Evolutionary conservation across 768 basidiomycete genomes (phyloP).

Genomic region (Serendipita sp.): DNA sequence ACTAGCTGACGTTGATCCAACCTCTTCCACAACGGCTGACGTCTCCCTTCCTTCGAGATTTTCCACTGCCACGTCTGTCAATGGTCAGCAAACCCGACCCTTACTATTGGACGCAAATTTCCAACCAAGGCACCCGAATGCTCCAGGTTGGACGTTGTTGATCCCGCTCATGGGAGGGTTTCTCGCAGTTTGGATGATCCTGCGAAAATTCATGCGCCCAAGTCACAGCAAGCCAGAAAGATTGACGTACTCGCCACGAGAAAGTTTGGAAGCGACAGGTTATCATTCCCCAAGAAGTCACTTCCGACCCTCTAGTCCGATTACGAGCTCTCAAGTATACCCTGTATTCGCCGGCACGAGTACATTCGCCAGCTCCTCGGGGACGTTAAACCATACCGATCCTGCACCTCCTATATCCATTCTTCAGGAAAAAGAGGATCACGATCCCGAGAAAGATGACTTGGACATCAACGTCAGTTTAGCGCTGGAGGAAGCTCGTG

Average conservation of each 20-base stretch:
- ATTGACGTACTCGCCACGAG: background rate
- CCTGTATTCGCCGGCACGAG: background rate
- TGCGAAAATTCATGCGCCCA: background rate
- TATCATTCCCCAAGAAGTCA: background rate
- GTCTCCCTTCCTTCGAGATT: background rate
- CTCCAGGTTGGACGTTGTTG: background rate
- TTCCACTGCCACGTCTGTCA: background rate
- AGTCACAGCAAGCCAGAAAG: background rate
- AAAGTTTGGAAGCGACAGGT: background rate
- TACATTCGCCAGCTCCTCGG: background rate
- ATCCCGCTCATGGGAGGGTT: background rate
- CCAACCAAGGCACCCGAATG: background rate
- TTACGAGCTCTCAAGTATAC: background rate
- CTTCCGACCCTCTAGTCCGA: background rate
- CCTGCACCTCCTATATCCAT: background rate
- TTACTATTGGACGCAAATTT: background rate
- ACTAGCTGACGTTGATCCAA: too few species aligned
- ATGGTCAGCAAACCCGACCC: background rate
- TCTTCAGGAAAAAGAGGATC: background rate
- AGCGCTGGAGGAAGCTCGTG: slow-evolving; percentile 13
- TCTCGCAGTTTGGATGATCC: background rate
- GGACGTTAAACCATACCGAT: background rate
- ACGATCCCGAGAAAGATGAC: background rate
- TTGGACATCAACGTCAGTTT: background rate
- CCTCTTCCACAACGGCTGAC: background rate